Evolutionary conservation across 768 basidiomycete species (phyloP).

Genomic region (Kwoniella bestiolae): DNA sequence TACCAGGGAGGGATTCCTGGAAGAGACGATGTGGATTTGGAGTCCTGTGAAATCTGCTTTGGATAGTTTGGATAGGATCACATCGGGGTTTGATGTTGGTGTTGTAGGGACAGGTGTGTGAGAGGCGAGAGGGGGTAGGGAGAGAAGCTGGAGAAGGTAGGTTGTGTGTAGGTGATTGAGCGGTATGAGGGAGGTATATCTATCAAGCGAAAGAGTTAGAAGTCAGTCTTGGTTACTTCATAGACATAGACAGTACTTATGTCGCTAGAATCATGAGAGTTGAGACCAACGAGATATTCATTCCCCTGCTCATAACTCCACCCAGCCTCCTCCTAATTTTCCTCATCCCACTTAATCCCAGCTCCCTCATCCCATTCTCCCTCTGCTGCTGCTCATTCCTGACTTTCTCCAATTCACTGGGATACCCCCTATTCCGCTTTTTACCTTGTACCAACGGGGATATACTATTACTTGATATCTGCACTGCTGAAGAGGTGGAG

Average conservation of each 20-base stretch:
- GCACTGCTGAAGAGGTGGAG: neutral
- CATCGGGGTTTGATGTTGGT: constrained; percentile 28
- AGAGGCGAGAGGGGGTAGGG: constrained; percentile 29
- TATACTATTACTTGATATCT: neutral
- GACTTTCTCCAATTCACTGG: constrained; percentile 15
- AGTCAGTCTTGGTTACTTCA: neutral
- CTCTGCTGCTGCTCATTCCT: constrained; percentile 13
- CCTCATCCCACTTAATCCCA: constrained; percentile 28
- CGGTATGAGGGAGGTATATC: constrained; percentile 44
- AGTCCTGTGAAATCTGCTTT: constrained; percentile 56
- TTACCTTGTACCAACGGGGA: constrained; percentile 36
- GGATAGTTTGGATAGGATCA: constrained; percentile 38
- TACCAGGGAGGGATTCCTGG: constrained; percentile 38
- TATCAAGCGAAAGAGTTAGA: neutral
- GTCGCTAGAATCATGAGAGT: neutral
- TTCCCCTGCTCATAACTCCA: constrained; percentile 19
- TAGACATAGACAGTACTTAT: neutral
- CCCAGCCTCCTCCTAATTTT: constrained; percentile 36
- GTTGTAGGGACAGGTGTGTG: neutral
- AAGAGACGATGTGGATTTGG: constrained; percentile 25
- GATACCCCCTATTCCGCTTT: constrained; percentile 41
- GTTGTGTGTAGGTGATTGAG: constrained; percentile 48
- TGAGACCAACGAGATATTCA: constrained; percentile 30
- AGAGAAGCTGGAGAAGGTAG: constrained; percentile 40
- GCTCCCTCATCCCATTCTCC: constrained; percentile 14